phyloP scores from a whole-genome alignment of 805 yeast species.

The Metschnikowia baotianmanensis region DNA sequence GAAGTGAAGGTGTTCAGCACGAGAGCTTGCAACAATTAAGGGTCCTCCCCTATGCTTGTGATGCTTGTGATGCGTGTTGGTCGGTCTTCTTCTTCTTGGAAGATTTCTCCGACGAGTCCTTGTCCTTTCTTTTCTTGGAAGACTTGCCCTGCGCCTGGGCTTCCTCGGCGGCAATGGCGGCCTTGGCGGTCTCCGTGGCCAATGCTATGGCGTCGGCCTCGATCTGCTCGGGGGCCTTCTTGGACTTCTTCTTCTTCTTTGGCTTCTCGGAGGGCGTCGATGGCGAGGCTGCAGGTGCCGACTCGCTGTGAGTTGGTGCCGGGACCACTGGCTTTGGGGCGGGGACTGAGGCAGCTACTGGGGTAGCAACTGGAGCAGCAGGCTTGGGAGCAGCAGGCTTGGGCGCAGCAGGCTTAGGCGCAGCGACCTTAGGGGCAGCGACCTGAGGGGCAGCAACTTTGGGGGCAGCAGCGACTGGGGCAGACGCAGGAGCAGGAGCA shows the following conservation, averaged over 20 bases:
- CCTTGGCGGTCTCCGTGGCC: slow-evolving; percentile 10
- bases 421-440: slow-evolving; percentile 1
- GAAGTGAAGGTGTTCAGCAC: slow-evolving; percentile 9
- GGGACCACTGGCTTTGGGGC: not conserved
- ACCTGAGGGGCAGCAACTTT: slow-evolving; percentile 2
- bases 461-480: not conserved
- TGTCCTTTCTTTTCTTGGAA: slow-evolving; percentile 20
- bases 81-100: slow-evolving; percentile 20
- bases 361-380: not conserved
- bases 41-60: not conserved
- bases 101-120: slow-evolving; percentile 15
- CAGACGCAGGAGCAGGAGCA: not conserved
- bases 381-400: slow-evolving; percentile 1
- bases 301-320: no score
- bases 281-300: slow-evolving; percentile 1
- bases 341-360: not conserved
- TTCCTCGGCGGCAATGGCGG: slow-evolving; percentile 4
- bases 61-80: slow-evolving; percentile 3
- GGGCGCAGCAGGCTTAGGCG: slow-evolving; percentile 3
- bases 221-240: slow-evolving; percentile 6
- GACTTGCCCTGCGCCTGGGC: slow-evolving; percentile 10
- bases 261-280: slow-evolving; percentile 2
- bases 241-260: slow-evolving; percentile 19
- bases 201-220: slow-evolving; percentile 3
- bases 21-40: not conserved